phyloP scores from a whole-genome alignment of 2,329 filamentous ascomycete species.

The Teratosphaeria nubilosa region DNA sequence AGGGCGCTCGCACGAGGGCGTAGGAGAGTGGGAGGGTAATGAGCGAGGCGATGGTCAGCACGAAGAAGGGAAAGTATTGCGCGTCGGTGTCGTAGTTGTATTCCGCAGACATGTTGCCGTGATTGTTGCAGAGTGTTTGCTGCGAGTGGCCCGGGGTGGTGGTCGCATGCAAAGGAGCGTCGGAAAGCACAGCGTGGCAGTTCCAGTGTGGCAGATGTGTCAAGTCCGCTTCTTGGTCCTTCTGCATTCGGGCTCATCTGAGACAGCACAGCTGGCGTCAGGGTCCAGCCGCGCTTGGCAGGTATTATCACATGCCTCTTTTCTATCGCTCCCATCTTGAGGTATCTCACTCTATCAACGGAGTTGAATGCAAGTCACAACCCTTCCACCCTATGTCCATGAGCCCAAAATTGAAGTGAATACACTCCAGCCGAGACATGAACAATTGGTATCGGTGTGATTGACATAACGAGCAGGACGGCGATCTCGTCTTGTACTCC shows the following conservation, averaged over 20 bases:
- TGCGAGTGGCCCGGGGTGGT: background rate
- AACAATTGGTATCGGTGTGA: background rate
- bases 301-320: background rate
- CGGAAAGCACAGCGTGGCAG: background rate
- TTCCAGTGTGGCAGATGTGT: background rate
- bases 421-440: background rate
- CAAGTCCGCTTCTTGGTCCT: background rate
- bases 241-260: background rate
- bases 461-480: background rate
- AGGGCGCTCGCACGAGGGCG: slow-evolving; percentile 66
- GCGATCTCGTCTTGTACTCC: background rate
- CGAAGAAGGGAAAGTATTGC: slow-evolving; percentile 98
- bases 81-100: slow-evolving; percentile 98
- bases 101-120: slow-evolving; percentile 68
- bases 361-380: too few relatives aligned
- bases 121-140: background rate
- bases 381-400: too few relatives aligned
- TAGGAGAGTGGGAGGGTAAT: slow-evolving; percentile 82
- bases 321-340: too few relatives aligned
- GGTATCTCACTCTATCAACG: too few relatives aligned
- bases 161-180: background rate
- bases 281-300: background rate
- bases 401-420: background rate
- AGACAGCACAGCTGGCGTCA: background rate
- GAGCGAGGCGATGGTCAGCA: slow-evolving; percentile 79